phyloP scores from a whole-genome alignment of 148 eudicot genomes.

The Vaccinium corymbosum region DNA sequence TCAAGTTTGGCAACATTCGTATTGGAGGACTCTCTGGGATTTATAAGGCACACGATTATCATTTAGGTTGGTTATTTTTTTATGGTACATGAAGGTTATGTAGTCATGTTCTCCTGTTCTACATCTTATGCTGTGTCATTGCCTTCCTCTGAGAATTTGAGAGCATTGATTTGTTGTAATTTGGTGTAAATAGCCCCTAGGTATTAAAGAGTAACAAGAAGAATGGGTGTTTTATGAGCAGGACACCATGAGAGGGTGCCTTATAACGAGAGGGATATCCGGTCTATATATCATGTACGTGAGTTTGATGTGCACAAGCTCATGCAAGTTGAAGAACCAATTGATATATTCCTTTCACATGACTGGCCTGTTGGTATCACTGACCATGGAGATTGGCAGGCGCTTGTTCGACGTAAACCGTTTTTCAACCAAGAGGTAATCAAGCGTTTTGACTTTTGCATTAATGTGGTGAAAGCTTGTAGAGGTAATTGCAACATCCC shows the following conservation, averaged over 20 bases:
- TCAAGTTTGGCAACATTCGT: conserved; percentile 88
- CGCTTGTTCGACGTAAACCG: conserved; percentile 62
- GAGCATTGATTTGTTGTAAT: not conserved
- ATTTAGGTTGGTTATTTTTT: conserved; percentile 47
- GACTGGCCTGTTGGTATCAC: conserved; percentile 96
- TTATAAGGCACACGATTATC: conserved; percentile 68
- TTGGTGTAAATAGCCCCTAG: not conserved
- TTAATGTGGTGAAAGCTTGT: not conserved
- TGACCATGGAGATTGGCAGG: conserved; percentile 70
- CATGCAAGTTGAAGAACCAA: conserved; percentile 78
- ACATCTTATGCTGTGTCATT: not conserved
- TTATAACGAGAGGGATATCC: conserved; percentile 61
- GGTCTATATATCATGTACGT: conserved; percentile 93
- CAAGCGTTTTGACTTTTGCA: not conserved
- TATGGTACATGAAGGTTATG: not conserved
- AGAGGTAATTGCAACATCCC: no score
- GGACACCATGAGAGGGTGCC: conserved; percentile 94
- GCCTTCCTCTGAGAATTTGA: not conserved
- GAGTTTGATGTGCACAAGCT: conserved; percentile 93
- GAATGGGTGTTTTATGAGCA: conserved; percentile 33
- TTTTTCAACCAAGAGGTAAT: conserved; percentile 73
- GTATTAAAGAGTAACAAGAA: conserved; percentile 4
- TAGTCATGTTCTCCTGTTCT: not conserved
- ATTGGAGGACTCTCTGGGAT: conserved; percentile 98
- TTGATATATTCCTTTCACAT: conserved; percentile 94